phyloP scores from a whole-genome alignment of 2,329 filamentous ascomycete species.

The Ascochyta clinopodiicola region DNA sequence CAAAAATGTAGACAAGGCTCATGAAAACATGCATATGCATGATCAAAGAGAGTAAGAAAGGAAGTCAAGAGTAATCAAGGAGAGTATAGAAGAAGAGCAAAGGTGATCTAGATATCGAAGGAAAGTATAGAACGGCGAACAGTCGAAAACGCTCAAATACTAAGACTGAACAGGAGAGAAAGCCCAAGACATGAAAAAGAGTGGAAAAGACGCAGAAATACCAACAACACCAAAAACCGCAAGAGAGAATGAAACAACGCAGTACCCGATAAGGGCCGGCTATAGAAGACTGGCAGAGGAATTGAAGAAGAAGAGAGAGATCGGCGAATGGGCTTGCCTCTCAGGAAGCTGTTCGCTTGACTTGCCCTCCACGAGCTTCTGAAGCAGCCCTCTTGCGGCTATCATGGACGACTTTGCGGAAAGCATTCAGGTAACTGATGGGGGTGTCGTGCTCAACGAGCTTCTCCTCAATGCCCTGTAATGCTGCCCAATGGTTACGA shows the following conservation, averaged over 20 bases:
- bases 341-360: constrained; percentile 36
- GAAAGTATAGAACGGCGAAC: constrained; percentile 6
- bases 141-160: constrained; percentile 3
- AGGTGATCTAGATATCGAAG: constrained; percentile 7
- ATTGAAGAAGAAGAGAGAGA: background rate
- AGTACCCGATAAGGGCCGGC: constrained; percentile 9
- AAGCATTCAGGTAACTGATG: constrained; percentile 30
- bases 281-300: background rate
- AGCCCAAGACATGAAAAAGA: constrained; percentile 13
- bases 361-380: constrained; percentile 34
- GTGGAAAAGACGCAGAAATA: constrained; percentile 21
- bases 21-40: constrained; percentile 2
- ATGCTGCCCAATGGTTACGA: constrained; percentile 38
- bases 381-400: constrained; percentile 44
- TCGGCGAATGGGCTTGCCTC: background rate
- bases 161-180: constrained; percentile 2
- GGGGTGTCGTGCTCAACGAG: constrained; percentile 35
- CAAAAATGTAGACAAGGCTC: background rate
- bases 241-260: constrained; percentile 2
- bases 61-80: constrained; percentile 12
- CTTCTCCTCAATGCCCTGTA: constrained; percentile 36
- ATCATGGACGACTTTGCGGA: constrained; percentile 37
- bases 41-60: constrained; percentile 10
- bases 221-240: constrained; percentile 24
- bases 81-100: constrained; percentile 9